These are phyloP conservation scores for Candida arabinofermentans DNA, from an alignment of 805 yeast species.

Conservation along the genomic window DNA sequence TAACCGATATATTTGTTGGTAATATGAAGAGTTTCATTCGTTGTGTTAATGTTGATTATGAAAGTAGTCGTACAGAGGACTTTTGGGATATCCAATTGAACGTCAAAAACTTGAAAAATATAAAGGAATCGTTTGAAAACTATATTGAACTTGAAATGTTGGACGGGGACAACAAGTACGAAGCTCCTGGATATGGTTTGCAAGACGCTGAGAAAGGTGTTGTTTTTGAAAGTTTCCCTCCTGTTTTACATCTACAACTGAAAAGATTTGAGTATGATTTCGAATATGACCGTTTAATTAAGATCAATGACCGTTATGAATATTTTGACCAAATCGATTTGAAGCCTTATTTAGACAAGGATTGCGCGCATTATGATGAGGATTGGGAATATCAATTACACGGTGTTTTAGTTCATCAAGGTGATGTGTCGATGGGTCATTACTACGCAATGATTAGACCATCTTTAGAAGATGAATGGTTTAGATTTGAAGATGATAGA, in stretches of 20 bases:
- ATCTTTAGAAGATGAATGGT: slow-evolving; percentile 66
- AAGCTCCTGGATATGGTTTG: slow-evolving; percentile 82
- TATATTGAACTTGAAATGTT: slow-evolving; percentile 85
- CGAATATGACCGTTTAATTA: slow-evolving; percentile 79
- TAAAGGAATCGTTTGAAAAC: slow-evolving; percentile 74
- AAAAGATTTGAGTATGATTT: slow-evolving; percentile 95
- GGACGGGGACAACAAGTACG: slow-evolving; percentile 94
- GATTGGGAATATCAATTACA: slow-evolving; percentile 80
- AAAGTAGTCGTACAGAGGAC: slow-evolving; percentile 87
- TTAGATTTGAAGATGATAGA: slow-evolving; percentile 90
- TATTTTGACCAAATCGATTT: slow-evolving; percentile 82
- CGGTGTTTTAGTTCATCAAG: slow-evolving; percentile 94
- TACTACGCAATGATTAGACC: slow-evolving; percentile 94
- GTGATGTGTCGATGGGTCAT: slow-evolving; percentile 94
- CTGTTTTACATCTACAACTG: slow-evolving; percentile 87
- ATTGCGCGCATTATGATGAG: slow-evolving; percentile 40
- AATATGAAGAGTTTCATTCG: slow-evolving; percentile 93
- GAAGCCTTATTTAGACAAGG: slow-evolving; percentile 69
- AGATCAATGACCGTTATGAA: slow-evolving; percentile 89
- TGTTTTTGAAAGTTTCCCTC: slow-evolving; percentile 84
- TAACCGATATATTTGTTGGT: slow-evolving; percentile 88
- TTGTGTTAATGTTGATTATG: slow-evolving; percentile 90
- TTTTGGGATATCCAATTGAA: slow-evolving; percentile 98
- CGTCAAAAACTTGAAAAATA: slow-evolving; percentile 74
- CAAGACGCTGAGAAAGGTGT: slow-evolving; percentile 98